phyloP scores from a whole-genome alignment of 768 basidiomycete species.

The Amanita thiersii region DNA sequence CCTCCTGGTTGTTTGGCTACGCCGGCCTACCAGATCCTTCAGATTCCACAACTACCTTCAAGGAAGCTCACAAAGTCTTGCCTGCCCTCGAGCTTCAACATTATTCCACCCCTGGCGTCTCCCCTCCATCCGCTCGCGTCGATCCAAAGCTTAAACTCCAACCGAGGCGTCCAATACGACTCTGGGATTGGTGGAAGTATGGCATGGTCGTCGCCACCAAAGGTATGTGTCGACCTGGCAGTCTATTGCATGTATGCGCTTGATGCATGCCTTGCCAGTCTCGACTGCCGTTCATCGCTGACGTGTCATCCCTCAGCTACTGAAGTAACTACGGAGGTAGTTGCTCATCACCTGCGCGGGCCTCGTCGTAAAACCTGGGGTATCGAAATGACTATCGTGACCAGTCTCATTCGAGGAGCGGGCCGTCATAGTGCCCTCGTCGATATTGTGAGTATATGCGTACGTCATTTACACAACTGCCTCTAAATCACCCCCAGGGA shows the following conservation, averaged over 20 bases:
- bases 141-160: constrained; percentile 58
- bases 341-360: constrained; percentile 77
- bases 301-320: constrained; percentile 23
- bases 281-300: constrained; percentile 3
- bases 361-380: constrained; percentile 91
- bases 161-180: constrained; percentile 42
- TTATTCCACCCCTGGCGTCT: constrained; percentile 60
- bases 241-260: neutral
- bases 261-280: neutral
- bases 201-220: constrained; percentile 58
- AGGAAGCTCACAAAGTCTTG: constrained; percentile 18
- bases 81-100: constrained; percentile 32
- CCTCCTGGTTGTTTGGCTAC: constrained; percentile 10
- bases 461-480: constrained; percentile 4
- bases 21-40: constrained; percentile 9
- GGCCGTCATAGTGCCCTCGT: constrained; percentile 75
- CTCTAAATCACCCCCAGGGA: constrained; percentile 21
- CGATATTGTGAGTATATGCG: constrained; percentile 54
- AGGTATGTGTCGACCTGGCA: constrained; percentile 30
- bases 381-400: constrained; percentile 85
- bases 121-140: constrained; percentile 68
- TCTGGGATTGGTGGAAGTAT: constrained; percentile 71
- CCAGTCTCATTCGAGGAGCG: constrained; percentile 79
- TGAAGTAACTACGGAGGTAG: constrained; percentile 54
- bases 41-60: constrained; percentile 7